phyloP scores from a whole-genome alignment of 345 rosid species.

The Erodium maritimum region DNA sequence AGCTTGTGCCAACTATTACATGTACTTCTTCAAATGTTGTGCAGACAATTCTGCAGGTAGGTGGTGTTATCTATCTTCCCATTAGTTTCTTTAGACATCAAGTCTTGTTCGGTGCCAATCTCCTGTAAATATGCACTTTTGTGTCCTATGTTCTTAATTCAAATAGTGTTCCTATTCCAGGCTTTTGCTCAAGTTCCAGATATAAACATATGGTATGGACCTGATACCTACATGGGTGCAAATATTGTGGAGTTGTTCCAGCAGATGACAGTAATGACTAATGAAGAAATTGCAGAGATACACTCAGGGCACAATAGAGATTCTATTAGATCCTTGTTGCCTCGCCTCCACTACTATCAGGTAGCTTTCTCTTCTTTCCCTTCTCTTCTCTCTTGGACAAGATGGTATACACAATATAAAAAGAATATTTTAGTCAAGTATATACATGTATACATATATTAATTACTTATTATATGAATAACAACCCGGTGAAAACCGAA shows the following conservation, averaged over 20 bases:
- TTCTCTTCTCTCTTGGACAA: background rate
- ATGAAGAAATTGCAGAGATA: slow-evolving; percentile 70
- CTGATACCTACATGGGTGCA: slow-evolving; percentile 98
- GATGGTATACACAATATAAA: background rate
- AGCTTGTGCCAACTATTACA: slow-evolving; percentile 93
- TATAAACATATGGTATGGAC: slow-evolving; percentile 77
- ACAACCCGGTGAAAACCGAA: too few species aligned
- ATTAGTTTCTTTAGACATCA: background rate
- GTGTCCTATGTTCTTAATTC: background rate
- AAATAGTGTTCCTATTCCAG: slow-evolving; percentile 21
- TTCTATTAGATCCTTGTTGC: slow-evolving; percentile 55
- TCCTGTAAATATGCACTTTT: slow-evolving; percentile 1
- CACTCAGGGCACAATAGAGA: slow-evolving; percentile 58
- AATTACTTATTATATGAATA: too few species aligned
- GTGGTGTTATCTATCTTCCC: slow-evolving; percentile 6
- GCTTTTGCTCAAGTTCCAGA: slow-evolving; percentile 80
- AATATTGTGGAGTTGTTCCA: slow-evolving; percentile 71
- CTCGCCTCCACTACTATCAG: slow-evolving; percentile 69
- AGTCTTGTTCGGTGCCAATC: background rate
- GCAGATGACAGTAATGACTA: slow-evolving; percentile 81
- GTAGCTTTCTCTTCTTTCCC: slow-evolving; percentile 16
- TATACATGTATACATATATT: too few species aligned
- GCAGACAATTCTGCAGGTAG: slow-evolving; percentile 85
- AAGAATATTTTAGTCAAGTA: too few species aligned
- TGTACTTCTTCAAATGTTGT: slow-evolving; percentile 96